phyloP scores from a whole-genome alignment of 202 grass and related monocot genomes.

The Carex sylvatica region DNA sequence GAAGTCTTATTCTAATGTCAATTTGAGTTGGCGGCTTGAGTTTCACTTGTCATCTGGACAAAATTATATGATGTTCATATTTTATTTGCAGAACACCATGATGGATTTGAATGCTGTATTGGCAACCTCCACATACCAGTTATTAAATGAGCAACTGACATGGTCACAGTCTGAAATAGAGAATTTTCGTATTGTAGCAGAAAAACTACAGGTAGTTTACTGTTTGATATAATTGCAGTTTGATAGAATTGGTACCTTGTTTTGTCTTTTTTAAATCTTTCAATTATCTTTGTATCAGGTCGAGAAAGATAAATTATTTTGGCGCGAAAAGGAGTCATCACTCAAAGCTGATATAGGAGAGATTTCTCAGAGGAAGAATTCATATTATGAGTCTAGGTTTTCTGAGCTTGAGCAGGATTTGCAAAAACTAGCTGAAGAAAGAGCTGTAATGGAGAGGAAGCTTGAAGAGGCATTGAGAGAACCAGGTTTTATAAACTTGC shows the following conservation, averaged over 20 bases:
- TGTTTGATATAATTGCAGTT: slow-evolving; percentile 35
- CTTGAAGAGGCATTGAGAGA: slow-evolving; percentile 77
- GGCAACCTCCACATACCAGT: slow-evolving; percentile 64
- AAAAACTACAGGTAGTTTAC: slow-evolving; percentile 93
- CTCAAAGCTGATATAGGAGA: slow-evolving; percentile 63
- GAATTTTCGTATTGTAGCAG: slow-evolving; percentile 38
- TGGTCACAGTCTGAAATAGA: slow-evolving; percentile 58
- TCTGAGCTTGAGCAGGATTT: slow-evolving; percentile 58
- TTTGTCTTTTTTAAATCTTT: slow-evolving; percentile 27
- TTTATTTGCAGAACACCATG: slow-evolving; percentile 59
- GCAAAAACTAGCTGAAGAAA: slow-evolving; percentile 62
- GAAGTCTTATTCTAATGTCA: slow-evolving; percentile 8
- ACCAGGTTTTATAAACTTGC: slow-evolving; percentile 55
- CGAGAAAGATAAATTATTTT: slow-evolving; percentile 70
- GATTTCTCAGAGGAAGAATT: slow-evolving; percentile 46
- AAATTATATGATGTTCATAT: slow-evolving; percentile 9
- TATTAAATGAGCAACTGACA: slow-evolving; percentile 54
- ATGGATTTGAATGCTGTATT: slow-evolving; percentile 62
- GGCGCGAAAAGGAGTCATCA: slow-evolving; percentile 63
- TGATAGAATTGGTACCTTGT: slow-evolving; percentile 15
- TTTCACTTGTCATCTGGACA: not conserved
- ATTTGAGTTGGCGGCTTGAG: not conserved
- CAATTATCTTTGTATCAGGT: slow-evolving; percentile 38
- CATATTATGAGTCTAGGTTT: slow-evolving; percentile 49
- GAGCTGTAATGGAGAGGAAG: slow-evolving; percentile 49